These are phyloP conservation scores for Trichoderma atrobrunneum DNA, from an alignment of 2,329 filamentous ascomycete species.

Conservation along the genomic window DNA sequence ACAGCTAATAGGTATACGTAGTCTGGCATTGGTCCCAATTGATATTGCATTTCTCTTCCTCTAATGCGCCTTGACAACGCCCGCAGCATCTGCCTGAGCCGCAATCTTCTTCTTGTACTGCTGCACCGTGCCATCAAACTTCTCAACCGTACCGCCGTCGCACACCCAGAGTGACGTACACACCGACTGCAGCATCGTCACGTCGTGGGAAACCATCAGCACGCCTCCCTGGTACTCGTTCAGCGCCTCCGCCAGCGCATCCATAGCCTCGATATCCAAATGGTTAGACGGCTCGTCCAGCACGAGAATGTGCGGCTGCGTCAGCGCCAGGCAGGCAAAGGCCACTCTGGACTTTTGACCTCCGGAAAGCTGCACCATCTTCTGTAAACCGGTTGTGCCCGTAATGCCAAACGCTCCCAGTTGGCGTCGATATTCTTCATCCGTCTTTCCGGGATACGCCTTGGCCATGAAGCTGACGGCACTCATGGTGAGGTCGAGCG, in stretches of 20 bases:
- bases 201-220: constrained; percentile 98
- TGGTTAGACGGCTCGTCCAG: constrained; percentile 99
- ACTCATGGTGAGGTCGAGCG: constrained; percentile 81
- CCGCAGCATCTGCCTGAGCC: constrained; percentile 81
- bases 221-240: constrained; percentile 89
- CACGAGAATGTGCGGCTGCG: constrained; percentile 94
- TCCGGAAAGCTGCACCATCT: constrained; percentile 90
- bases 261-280: constrained; percentile 98
- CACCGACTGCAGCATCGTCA: constrained; percentile 96
- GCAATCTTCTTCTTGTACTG: constrained; percentile 96
- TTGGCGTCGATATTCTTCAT: constrained; percentile 95
- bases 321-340: constrained; percentile 91
- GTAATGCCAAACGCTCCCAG: constrained; percentile 88
- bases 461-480: constrained; percentile 97
- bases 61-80: constrained; percentile 71
- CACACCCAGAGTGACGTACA: constrained; percentile 96
- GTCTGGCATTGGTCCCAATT: background rate
- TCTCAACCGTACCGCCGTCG: constrained; percentile 88
- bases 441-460: constrained; percentile 82
- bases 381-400: constrained; percentile 92
- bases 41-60: background rate
- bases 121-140: constrained; percentile 93
- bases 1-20: background rate
- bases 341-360: constrained; percentile 98
- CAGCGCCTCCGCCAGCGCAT: constrained; percentile 82